Percentiles rank a stretch among this genome's conserved stretches.
These are phyloP conservation scores for Pythium sukuiense DNA, from an alignment of 352 stramenopile genomes.

Conservation along the genomic window DNA sequence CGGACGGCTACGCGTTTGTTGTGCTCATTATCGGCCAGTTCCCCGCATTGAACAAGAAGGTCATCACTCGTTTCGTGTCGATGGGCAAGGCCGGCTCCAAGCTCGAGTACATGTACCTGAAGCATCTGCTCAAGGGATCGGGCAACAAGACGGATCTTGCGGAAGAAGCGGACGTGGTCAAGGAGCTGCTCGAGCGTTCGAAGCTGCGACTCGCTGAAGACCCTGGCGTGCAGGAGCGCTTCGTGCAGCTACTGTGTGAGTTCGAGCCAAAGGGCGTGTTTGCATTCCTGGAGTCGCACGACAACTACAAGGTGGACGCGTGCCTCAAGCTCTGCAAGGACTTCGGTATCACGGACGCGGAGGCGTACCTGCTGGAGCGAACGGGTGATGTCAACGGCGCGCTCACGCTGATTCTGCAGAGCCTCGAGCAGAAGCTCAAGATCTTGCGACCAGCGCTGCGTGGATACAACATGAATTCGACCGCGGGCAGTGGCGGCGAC, in stretches of 20 bases:
- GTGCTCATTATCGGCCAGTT: constrained; percentile 89
- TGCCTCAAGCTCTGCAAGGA: constrained; percentile 86
- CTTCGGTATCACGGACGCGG: constrained; percentile 81
- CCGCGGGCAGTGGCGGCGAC: constrained; percentile 23
- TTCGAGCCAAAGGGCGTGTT: constrained; percentile 79
- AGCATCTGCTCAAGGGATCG: constrained; percentile 69
- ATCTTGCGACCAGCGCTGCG: constrained; percentile 85
- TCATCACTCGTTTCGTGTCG: constrained; percentile 81
- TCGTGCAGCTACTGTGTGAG: constrained; percentile 76
- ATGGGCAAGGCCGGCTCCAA: constrained; percentile 78
- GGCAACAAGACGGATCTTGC: constrained; percentile 52
- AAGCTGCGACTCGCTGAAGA: constrained; percentile 83
- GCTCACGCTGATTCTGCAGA: constrained; percentile 92
- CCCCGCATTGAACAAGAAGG: constrained; percentile 77
- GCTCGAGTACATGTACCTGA: constrained; percentile 83
- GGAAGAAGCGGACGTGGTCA: constrained; percentile 75
- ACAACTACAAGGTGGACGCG: constrained; percentile 88
- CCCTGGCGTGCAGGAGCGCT: constrained; percentile 79
- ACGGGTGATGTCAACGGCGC: constrained; percentile 93
- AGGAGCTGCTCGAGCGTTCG: constrained; percentile 78
- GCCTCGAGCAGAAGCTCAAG: constrained; percentile 92
- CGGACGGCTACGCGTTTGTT: constrained; percentile 88
- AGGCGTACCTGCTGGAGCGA: constrained; percentile 92
- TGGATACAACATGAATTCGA: constrained; percentile 59
- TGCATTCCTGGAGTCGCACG: constrained; percentile 77